Evolutionary conservation across 2,329 filamentous ascomycete genomes (phyloP).

Genomic region (Neonectria sp.): DNA sequence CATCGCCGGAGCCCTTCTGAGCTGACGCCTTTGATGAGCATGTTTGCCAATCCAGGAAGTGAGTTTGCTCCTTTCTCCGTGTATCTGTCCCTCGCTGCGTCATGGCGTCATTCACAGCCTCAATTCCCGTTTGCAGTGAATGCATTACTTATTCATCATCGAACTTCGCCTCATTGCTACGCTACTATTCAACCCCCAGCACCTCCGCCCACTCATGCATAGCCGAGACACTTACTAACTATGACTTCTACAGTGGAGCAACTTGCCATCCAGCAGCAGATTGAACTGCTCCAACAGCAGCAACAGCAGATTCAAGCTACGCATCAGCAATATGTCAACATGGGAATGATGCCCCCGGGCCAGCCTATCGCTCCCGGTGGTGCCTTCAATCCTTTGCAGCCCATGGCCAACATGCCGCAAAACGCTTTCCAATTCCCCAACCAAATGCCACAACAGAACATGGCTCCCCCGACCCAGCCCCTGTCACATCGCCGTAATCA

Average conservation of each 20-base stretch:
- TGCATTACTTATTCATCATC: background rate
- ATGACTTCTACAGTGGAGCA: conserved; percentile 82
- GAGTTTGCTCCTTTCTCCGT: conserved; percentile 56
- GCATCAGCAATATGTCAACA: conserved; percentile 97
- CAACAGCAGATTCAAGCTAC: conserved; percentile 98
- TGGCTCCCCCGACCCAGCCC: conserved; percentile 84
- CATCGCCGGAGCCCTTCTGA: conserved; percentile 98
- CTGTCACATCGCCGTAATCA: conserved; percentile 96
- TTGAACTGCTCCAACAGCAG: conserved; percentile 96
- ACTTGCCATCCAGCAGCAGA: conserved; percentile 97
- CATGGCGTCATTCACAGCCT: background rate
- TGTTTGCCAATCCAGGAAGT: conserved; percentile 78
- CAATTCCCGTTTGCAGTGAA: conserved; percentile 2
- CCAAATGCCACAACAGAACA: conserved; percentile 81
- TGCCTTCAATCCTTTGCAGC: conserved; percentile 84
- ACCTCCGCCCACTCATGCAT: conserved; percentile 10
- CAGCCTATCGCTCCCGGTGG: conserved; percentile 80
- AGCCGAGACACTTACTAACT: conserved; percentile 38
- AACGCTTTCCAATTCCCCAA: conserved; percentile 91
- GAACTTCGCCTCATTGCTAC: background rate
- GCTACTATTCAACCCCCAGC: background rate
- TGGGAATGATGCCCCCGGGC: conserved; percentile 92
- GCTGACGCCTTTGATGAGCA: conserved; percentile 97
- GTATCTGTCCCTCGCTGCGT: background rate
- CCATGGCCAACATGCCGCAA: conserved; percentile 84